Evolutionary conservation across 2,329 filamentous ascomycete species (phyloP), one percentile per base, ranked within the genome.

Genomic region (Xylaria sp.): DNA sequence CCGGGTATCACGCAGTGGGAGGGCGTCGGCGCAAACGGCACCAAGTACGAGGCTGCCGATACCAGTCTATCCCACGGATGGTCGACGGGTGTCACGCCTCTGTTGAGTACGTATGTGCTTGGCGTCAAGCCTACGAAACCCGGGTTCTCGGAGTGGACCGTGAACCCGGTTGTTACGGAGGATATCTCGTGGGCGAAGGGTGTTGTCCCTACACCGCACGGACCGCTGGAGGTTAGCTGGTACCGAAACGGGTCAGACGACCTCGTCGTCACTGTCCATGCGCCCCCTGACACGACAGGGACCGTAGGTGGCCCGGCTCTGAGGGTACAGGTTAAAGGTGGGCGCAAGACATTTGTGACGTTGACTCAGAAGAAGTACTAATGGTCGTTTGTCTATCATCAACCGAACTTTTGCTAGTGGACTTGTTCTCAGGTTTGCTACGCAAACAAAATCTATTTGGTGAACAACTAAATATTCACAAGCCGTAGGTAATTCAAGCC

Each of bases 41-140:
- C 58, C 2, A 76, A 81, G 32, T 86, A 86, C 66, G 80, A 85
- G 72, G 80, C 74, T 1, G 80, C 74, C 0, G 85, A 81, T 66
- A 86, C 83, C 18, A 84, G 82, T 20, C 80, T 84, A 75, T 80
- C 84, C 0, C 85, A 86, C 62, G 85, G 83, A 0, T 87, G 84
- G 85, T 80, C 80, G 2, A 85, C 84, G 1, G 84, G 85, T 6
- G 77, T 86, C 18, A 82, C 84, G 50, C 83, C 85, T 0, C 74
- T 83, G 7, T 70, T 85, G 67, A 82, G 76, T 6, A 82, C 80
- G 52, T 81, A 83, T 46, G 78, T 86, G 1, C 77, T 86, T 0
- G 84, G 85, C 1, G 80, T 86, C 4, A 78, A 70, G 55, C 84
- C 84, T 0, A 75, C 78, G 6, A 76, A 75, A 4, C 81, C 82